Base-by-base conservation (phyloP, 768 basidiomycete genomes). In the Phaeotremella skinneri region DNA sequence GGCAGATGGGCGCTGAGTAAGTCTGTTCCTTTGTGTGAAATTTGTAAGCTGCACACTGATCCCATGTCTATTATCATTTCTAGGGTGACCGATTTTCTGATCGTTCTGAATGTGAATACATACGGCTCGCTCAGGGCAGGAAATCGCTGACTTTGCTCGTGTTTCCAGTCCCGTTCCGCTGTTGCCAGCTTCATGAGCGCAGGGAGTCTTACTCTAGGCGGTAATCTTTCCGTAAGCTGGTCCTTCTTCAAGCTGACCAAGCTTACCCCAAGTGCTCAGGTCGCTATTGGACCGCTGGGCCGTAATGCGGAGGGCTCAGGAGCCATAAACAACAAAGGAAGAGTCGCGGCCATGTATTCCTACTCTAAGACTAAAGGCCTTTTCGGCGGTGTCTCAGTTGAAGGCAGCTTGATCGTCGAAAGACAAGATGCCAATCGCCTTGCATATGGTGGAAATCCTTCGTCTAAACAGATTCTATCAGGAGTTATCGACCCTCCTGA, bases 181-280 rank as follows among this genome's bases (percentile, higher is more conserved):
- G 70, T 78, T 14, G 70, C 88, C 84, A 86, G 88, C 1, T 98
- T 99, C 79, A 98, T 98, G 94, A 83, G 91, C 13, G 87, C 91
- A 16, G 94, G 96, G 6, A 89, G 87, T 5, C 74, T 99, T 58
- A 91, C 89, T 2, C 79, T 96, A 2, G 93, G 93, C 20, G 92
- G 92, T 14, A 94, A 92, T 71, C 79, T 93, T 77, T 91, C 90
- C 61, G 79, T 91, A 43, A 87, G 67, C 63, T 20, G n/a, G 17
- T 26, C 25, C n/a, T 5, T 27, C n/a, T 52, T 9, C 21, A 25
- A 26, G 7, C 2, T 21, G 13, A 32, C 9, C 29, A 9, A 48
- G 13, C 17, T 67, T 70, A 27, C 68, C 72, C 62, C 52, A 62
- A 57, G 14, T 11, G 5, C 31, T 11, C 39, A 73, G 68, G 62